phyloP scores from a whole-genome alignment of 129 eudicot genomes.

The Kitagawia praeruptora region DNA sequence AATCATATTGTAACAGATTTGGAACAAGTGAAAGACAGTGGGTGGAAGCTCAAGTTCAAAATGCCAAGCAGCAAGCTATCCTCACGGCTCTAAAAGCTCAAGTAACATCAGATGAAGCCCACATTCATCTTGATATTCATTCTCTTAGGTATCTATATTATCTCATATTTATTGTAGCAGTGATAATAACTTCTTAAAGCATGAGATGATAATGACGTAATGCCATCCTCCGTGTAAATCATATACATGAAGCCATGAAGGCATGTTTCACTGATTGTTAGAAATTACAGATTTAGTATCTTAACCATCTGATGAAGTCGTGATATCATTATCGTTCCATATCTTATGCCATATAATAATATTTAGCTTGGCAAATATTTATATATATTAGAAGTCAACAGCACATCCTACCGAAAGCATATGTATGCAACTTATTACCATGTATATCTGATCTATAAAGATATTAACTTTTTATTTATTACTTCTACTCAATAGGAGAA shows the following conservation, averaged over 20 bases:
- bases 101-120: conserved; percentile 99
- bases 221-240: background rate
- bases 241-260: background rate
- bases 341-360: background rate
- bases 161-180: background rate
- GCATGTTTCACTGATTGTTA: background rate
- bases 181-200: background rate
- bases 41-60: conserved; percentile 99
- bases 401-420: background rate
- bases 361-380: background rate
- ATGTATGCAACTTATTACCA: background rate
- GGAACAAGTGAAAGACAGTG: conserved; percentile 98
- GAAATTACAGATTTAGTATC: background rate
- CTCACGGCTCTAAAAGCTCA: conserved; percentile 85
- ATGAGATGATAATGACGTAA: background rate
- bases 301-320: background rate
- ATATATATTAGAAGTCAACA: background rate
- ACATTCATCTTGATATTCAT: conserved; percentile 95
- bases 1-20: conserved; percentile 38
- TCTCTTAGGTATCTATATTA: conserved; percentile 62
- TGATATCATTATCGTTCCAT: background rate
- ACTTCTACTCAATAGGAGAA: conserved; percentile 56
- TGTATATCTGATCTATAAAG: background rate
- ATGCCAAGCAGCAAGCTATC: conserved; percentile 96
- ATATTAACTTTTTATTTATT: conserved; percentile 7